Percentiles rank a stretch among this genome's conserved stretches.
phyloP scores from a whole-genome alignment of 805 yeast species.

The Yamadazyma endophytica region DNA sequence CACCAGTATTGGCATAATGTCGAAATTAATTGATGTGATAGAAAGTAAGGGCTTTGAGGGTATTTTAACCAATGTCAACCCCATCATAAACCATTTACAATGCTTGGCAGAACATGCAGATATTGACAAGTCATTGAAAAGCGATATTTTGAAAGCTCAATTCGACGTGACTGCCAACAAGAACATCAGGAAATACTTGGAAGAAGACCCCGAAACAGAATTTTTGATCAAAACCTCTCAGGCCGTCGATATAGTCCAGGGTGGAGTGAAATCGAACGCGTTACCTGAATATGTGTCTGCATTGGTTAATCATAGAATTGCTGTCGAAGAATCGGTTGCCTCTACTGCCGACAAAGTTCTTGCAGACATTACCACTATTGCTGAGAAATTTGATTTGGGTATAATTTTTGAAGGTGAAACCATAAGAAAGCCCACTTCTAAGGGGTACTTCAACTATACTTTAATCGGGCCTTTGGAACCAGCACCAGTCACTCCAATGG shows the following conservation, averaged over 20 bases:
- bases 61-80: constrained; percentile 39
- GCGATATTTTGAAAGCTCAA: constrained; percentile 36
- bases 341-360: constrained; percentile 29
- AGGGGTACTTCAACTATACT: constrained; percentile 27
- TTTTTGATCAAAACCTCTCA: constrained; percentile 44
- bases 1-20: constrained; percentile 45
- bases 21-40: constrained; percentile 34
- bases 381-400: constrained; percentile 36
- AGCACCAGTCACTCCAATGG: constrained; percentile 34
- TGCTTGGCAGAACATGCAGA: constrained; percentile 44
- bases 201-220: constrained; percentile 20
- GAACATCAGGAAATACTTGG: constrained; percentile 30
- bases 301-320: constrained; percentile 43
- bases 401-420: constrained; percentile 16
- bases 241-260: constrained; percentile 43
- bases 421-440: constrained; percentile 9
- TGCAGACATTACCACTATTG: constrained; percentile 25
- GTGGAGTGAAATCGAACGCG: constrained; percentile 50
- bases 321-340: constrained; percentile 38
- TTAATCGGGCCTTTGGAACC: constrained; percentile 26
- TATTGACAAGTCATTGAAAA: constrained; percentile 27
- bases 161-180: constrained; percentile 32
- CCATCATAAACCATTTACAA: constrained; percentile 39
- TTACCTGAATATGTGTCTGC: constrained; percentile 46
- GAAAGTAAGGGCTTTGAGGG: constrained; percentile 36